These are phyloP conservation scores for Metschnikowia aberdeeniae DNA, from an alignment of 805 yeast species.

Conservation along the genomic window DNA sequence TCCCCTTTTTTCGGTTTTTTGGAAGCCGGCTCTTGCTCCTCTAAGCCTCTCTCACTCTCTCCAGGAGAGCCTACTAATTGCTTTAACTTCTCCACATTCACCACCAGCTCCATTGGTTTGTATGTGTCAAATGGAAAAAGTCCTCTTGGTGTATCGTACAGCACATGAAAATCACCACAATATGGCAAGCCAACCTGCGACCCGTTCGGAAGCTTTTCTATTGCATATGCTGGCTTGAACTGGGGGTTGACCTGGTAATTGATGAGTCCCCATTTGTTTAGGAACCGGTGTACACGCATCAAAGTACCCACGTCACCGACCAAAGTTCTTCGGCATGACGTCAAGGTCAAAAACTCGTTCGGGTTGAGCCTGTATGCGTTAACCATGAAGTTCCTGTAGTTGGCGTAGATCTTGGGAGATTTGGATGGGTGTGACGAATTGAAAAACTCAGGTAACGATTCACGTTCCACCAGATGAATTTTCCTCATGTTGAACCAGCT, in stretches of 20 bases:
- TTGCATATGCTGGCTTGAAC: constrained; percentile 57
- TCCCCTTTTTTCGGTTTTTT: constrained; percentile 23
- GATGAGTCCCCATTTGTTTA: constrained; percentile 89
- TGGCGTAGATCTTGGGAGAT: constrained; percentile 75
- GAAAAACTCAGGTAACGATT: constrained; percentile 86
- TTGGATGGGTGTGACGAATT: constrained; percentile 66
- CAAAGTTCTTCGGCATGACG: constrained; percentile 85
- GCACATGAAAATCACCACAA: constrained; percentile 72
- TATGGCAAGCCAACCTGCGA: constrained; percentile 54
- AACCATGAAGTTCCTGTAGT: constrained; percentile 83
- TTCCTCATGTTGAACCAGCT: constrained; percentile 77
- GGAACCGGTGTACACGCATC: constrained; percentile 76
- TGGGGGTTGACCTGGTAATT: constrained; percentile 88
- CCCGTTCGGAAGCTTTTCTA: constrained; percentile 47
- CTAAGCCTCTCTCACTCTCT: neutral
- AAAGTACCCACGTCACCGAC: constrained; percentile 91
- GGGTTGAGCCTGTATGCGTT: constrained; percentile 87
- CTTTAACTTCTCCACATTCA: constrained; percentile 36
- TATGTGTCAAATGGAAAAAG: constrained; percentile 86
- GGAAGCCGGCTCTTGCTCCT: constrained; percentile 14
- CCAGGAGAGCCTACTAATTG: constrained; percentile 19
- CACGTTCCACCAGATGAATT: constrained; percentile 73
- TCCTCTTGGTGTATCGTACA: constrained; percentile 87
- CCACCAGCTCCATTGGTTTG: constrained; percentile 55
- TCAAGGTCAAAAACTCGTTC: constrained; percentile 80